Evolutionary conservation across 225 moss, liverwort and hornwort genomes (phyloP).

Genomic region (Ulota crispa): DNA sequence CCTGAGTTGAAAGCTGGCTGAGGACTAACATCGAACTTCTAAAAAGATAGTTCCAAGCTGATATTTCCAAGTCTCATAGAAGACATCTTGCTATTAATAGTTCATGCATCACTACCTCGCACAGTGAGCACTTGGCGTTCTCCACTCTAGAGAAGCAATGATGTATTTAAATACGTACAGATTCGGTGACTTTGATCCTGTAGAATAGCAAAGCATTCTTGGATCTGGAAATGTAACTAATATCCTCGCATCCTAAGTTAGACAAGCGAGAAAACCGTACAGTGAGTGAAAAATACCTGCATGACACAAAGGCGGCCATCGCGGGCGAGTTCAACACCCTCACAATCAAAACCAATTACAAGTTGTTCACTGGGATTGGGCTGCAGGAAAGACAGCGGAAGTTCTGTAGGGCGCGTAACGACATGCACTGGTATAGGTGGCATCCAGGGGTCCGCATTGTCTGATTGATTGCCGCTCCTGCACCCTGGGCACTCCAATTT

Average conservation of each 20-base stretch:
- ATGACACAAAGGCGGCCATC: slow-evolving; percentile 82
- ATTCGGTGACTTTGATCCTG: neutral
- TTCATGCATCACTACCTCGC: neutral
- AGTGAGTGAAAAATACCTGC: slow-evolving; percentile 53
- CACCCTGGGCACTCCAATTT: slow-evolving; percentile 35
- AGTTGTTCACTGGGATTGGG: slow-evolving; percentile 53
- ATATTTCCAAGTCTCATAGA: neutral
- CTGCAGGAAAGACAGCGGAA: slow-evolving; percentile 57
- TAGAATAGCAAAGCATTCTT: neutral
- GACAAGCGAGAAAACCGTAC: neutral
- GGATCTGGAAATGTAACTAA: neutral
- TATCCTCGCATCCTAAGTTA: neutral
- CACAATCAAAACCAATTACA: slow-evolving; percentile 77
- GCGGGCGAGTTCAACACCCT: slow-evolving; percentile 76
- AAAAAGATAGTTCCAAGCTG: neutral
- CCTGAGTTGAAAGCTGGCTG: neutral
- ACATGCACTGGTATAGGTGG: slow-evolving; percentile 59
- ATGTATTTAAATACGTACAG: neutral
- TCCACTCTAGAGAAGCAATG: slow-evolving; percentile 18
- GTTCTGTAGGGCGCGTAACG: slow-evolving; percentile 55
- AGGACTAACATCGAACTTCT: neutral
- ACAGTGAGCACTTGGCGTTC: neutral
- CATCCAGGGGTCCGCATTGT: slow-evolving; percentile 35
- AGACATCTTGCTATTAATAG: neutral
- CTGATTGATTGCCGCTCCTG: slow-evolving; percentile 40